Base-by-base conservation (phyloP, 176 grass and related monocot genomes). In the Ensete glaucum region DNA sequence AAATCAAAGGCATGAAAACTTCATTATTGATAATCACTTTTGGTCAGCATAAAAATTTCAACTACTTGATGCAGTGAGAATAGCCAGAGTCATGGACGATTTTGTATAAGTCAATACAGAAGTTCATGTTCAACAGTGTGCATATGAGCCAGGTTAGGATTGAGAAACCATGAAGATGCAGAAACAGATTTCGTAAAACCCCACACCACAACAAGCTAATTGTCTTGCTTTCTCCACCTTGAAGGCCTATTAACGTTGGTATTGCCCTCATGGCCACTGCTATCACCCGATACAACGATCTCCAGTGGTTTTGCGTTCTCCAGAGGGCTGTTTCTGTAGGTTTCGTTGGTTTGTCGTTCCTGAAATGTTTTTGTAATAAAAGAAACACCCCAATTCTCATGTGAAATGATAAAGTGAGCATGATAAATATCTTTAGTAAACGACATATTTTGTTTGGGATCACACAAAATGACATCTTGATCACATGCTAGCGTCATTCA, bases 251-350 rank as follows among this genome's bases (percentile, higher is more conserved):
- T 93, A 72, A 54, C 43, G 17, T 67, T 83, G 24, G 73, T 74
- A 77, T 76, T 93, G 74, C 85, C 85, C 23, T 82, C 94, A 75
- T 87, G 85, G 73, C 81, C 81, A 34, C 83, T 88, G 77, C 66
- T 78, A 5, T 91, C 72, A 19, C 82, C 78, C 1, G 84, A 85
- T 43, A 75, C 74, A 2, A 48, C 34, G 60, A 48, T 91, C 71
- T 88, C 73, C 6, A 64, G 66, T 17, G 73, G 76, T 62, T 75
- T 88, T 71, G 86, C 22, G 64, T 69, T 87, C 56, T 93, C 87
- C 26, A 85, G 48, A 0, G 90, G 83, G 48, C 84, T 83, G 2
- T 79, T 83, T 60, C 78, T 67, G 76, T 81, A 81, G 4, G 79
- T 82, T 66, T 73, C 67, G 3, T 81, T 72, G 51, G 63, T 24